These are phyloP conservation scores for Cyberlindnera lachancei DNA, from an alignment of 805 yeast species.

Conservation along the genomic window DNA sequence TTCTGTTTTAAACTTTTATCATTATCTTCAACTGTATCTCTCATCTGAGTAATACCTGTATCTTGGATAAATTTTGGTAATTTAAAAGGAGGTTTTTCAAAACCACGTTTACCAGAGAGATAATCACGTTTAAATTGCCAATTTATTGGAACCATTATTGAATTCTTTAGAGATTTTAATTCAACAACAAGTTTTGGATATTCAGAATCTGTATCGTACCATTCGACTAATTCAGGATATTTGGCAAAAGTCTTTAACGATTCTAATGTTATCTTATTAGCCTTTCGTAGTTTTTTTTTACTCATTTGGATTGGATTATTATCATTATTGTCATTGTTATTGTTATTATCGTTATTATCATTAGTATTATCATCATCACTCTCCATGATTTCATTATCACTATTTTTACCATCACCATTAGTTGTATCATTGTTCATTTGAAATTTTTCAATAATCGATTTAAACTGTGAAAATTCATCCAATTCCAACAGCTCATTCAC, in stretches of 20 bases:
- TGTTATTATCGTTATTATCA: not conserved
- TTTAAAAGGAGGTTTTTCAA: constrained; percentile 64
- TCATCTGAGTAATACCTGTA: constrained; percentile 85
- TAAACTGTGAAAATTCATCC: constrained; percentile 28
- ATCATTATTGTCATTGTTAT: not conserved
- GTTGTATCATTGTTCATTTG: constrained; percentile 24
- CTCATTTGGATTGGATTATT: constrained; percentile 25
- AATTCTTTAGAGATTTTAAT: constrained; percentile 58
- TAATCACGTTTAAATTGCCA: constrained; percentile 81
- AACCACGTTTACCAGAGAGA: constrained; percentile 54
- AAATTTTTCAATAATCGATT: constrained; percentile 29
- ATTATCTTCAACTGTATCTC: constrained; percentile 49
- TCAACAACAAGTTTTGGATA: constrained; percentile 64
- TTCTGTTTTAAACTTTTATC: constrained; percentile 55
- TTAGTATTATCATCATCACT: constrained; percentile 20
- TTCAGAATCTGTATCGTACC: constrained; percentile 80
- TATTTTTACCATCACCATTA: constrained; percentile 20
- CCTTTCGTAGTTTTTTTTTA: constrained; percentile 44
- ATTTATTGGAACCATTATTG: constrained; percentile 72
- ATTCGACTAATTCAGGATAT: constrained; percentile 71
- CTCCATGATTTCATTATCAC: constrained; percentile 25
- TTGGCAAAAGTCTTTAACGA: constrained; percentile 52
- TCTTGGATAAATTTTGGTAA: constrained; percentile 71
- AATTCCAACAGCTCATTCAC: constrained; percentile 20
- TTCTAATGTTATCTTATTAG: constrained; percentile 57